Conservation (phyloP, 2,329 filamentous ascomycete species). For the Rutstroemia sydowiana region DNA sequence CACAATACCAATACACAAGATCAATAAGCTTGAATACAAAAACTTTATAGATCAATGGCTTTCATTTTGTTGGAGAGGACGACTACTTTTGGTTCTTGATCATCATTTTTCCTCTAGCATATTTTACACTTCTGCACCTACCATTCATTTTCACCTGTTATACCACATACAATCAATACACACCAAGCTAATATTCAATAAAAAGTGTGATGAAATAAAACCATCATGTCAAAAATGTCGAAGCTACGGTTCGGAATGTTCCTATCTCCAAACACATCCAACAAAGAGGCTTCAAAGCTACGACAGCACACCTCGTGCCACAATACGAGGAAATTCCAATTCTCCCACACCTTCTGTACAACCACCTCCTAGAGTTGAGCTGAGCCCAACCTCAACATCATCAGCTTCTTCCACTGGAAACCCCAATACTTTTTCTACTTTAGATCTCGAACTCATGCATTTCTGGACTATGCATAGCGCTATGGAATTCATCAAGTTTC, state of each 20-base stretch:
- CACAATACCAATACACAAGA: no score
- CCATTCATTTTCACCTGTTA: neutral
- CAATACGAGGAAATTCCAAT: constrained; percentile 2
- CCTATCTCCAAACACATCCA: constrained; percentile 26
- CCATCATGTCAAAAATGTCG: constrained; percentile 25
- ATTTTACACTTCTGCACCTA: neutral
- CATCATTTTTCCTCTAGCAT: no score
- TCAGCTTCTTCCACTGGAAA: neutral
- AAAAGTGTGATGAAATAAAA: constrained; percentile 27
- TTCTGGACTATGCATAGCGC: constrained; percentile 35
- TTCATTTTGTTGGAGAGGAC: no score
- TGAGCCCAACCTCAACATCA: constrained; percentile 3
- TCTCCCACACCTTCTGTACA: constrained; percentile 8
- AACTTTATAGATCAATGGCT: no score
- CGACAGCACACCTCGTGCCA: neutral
- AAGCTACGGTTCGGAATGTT: constrained; percentile 22
- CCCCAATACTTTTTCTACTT: constrained; percentile 20
- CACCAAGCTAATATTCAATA: neutral
- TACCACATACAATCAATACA: neutral
- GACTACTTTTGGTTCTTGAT: no score
- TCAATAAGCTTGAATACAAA: no score
- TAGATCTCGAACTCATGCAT: constrained; percentile 38
- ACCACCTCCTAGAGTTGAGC: constrained; percentile 4
- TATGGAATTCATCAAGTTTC: constrained; percentile 17
- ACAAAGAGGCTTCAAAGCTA: constrained; percentile 11